Conservation (phyloP, 2,329 filamentous ascomycete genomes). For the Microsporum audouinii region DNA sequence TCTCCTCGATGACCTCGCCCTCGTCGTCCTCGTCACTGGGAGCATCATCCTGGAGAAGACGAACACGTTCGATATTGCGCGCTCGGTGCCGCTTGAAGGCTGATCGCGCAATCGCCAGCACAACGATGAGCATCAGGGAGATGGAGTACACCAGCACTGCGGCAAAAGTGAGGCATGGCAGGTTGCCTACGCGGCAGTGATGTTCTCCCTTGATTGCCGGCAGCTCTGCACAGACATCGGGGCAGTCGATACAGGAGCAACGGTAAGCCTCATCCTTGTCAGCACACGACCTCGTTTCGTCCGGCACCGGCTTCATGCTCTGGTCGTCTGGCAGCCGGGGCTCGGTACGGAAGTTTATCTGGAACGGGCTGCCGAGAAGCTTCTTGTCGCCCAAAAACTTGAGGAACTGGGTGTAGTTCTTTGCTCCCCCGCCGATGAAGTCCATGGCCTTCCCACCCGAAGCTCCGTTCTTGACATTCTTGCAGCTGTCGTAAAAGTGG, state of each 20-base stretch:
- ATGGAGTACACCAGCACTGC: conserved; percentile 78
- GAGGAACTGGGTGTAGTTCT: conserved; percentile 74
- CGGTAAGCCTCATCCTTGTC: conserved; percentile 74
- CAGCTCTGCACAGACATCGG: conserved; percentile 69
- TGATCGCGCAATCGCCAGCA: conserved; percentile 60
- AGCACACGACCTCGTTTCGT: conserved; percentile 76
- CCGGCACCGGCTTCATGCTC: conserved; percentile 59
- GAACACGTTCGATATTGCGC: conserved; percentile 68
- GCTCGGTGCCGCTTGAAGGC: conserved; percentile 62
- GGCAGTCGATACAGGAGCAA: conserved; percentile 90
- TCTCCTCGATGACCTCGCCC: conserved; percentile 62
- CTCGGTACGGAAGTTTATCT: conserved; percentile 76
- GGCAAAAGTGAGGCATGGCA: conserved; percentile 91
- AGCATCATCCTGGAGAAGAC: conserved; percentile 70
- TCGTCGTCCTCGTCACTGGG: conserved; percentile 92
- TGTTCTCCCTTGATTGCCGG: conserved; percentile 59
- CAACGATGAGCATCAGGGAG: conserved; percentile 55
- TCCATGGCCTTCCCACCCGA: conserved; percentile 91
- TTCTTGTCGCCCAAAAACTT: conserved; percentile 93
- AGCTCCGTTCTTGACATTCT: conserved; percentile 95
- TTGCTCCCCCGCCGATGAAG: conserved; percentile 88
- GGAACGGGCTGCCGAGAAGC: conserved; percentile 80
- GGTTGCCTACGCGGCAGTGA: conserved; percentile 67
- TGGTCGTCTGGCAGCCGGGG: conserved; percentile 48
- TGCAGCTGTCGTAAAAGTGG: conserved; percentile 93